A percentile compares a stretch with the other conserved stretches of the same genome.
Evolutionary conservation across 352 stramenopile genomes (phyloP).

Genomic region (Globisporangium middletonii): DNA sequence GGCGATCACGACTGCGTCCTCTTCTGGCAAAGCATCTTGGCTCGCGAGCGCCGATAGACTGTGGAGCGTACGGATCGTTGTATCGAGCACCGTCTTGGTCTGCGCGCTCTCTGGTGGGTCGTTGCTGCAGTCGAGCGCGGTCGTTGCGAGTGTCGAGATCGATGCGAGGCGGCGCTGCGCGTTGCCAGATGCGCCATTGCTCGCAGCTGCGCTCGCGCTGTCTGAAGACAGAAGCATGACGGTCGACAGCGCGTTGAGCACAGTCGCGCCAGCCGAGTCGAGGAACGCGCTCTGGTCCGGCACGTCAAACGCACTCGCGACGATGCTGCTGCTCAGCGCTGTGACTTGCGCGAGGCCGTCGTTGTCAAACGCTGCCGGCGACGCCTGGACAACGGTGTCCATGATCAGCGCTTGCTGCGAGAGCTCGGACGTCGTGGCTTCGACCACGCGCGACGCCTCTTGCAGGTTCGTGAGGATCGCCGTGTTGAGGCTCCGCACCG

Average conservation of each 20-base stretch:
- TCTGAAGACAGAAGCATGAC: constrained; percentile 23
- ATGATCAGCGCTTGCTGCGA: constrained; percentile 48
- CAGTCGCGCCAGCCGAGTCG: constrained; percentile 25
- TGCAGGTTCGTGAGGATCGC: constrained; percentile 40
- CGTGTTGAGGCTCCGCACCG: constrained; percentile 31
- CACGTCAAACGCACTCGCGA: constrained; percentile 37
- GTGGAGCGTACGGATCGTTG: constrained; percentile 41
- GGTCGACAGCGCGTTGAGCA: constrained; percentile 40
- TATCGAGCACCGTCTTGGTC: constrained; percentile 18
- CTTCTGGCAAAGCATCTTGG: constrained; percentile 33
- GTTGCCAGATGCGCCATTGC: neutral
- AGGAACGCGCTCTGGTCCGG: constrained; percentile 33
- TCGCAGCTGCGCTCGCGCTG: neutral
- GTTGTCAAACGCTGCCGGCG: constrained; percentile 26
- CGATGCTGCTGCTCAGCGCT: constrained; percentile 31
- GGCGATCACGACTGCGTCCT: constrained; percentile 26
- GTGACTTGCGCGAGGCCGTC: constrained; percentile 30
- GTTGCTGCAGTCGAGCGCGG: constrained; percentile 7
- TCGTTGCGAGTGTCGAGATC: neutral
- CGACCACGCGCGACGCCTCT: constrained; percentile 16
- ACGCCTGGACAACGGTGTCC: constrained; percentile 32
- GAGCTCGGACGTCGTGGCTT: constrained; percentile 41
- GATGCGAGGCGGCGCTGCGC: neutral
- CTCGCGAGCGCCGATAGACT: constrained; percentile 47
- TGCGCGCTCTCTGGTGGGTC: constrained; percentile 15